Percentiles rank a stretch among this genome's conserved stretches.
Evolutionary conservation across 306 rosid genomes (phyloP).

Genomic region (Styphnolobium japonicum): DNA sequence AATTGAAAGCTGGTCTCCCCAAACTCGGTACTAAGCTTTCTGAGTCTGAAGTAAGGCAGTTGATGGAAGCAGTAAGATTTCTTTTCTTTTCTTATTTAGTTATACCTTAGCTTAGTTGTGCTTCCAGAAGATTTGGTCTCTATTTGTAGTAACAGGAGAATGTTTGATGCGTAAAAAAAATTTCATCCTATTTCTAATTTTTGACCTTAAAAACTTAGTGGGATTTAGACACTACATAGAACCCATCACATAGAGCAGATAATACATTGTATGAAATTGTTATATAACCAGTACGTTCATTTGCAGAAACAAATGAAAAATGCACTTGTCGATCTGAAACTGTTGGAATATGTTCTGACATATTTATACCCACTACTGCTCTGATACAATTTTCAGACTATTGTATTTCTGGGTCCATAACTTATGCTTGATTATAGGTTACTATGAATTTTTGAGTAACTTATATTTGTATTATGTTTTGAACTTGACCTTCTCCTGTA

Average conservation of each 20-base stretch:
- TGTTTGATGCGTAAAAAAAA: neutral
- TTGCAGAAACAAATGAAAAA: neutral
- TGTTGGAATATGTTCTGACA: neutral
- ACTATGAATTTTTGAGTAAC: neutral
- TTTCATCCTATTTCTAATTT: neutral
- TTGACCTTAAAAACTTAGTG: neutral
- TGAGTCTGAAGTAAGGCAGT: slow-evolving; percentile 90
- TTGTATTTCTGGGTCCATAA: neutral
- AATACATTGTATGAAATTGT: neutral
- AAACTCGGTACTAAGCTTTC: slow-evolving; percentile 90
- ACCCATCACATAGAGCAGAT: neutral
- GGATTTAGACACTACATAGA: neutral
- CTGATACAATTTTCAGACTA: neutral
- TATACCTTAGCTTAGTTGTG: neutral
- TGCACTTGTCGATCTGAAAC: neutral
- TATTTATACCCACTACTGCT: neutral
- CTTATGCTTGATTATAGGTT: neutral
- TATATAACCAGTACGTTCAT: neutral
- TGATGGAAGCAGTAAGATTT: slow-evolving; percentile 91
- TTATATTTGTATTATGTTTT: neutral
- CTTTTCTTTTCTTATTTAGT: slow-evolving; percentile 2
- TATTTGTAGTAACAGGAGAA: neutral
- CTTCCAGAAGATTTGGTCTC: neutral
- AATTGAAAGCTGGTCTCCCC: slow-evolving; percentile 94
- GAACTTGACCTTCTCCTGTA: neutral